A percentile compares a stretch with the other conserved stretches of the same genome.
Conservation (phyloP, 768 basidiomycete genomes). For the Tulasnella sp. region DNA sequence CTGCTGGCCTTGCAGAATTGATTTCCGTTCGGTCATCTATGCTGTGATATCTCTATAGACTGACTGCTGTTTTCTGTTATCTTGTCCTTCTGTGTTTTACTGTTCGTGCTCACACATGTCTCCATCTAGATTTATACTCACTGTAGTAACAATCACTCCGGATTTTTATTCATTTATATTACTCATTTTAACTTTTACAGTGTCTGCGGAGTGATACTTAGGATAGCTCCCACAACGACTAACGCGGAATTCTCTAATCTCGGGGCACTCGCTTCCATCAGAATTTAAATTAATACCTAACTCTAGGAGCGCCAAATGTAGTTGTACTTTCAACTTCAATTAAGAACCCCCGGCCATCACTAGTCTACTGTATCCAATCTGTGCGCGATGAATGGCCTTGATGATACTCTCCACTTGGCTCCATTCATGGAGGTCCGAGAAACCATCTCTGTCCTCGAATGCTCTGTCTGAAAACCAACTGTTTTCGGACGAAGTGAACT, state of each 20-base stretch:
- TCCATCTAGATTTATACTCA: not conserved
- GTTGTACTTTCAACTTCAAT: not conserved
- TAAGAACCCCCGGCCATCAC: not conserved
- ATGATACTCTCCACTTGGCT: not conserved
- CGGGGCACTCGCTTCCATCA: too few relatives aligned
- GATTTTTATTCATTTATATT: not conserved
- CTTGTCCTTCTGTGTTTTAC: not conserved
- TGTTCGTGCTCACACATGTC: too few relatives aligned
- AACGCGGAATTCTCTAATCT: too few relatives aligned
- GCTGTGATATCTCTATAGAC: too few relatives aligned
- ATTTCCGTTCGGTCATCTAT: too few relatives aligned
- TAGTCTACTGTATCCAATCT: not conserved
- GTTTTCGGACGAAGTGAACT: not conserved
- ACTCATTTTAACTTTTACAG: not conserved
- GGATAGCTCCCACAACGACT: too few relatives aligned
- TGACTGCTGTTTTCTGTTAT: not conserved
- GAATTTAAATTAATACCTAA: too few relatives aligned
- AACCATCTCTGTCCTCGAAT: not conserved
- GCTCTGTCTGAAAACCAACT: not conserved
- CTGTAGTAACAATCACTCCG: not conserved
- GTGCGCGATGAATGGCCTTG: not conserved
- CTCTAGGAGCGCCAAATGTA: too few relatives aligned
- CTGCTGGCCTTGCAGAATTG: too few relatives aligned
- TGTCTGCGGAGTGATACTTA: not conserved
- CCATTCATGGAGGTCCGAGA: not conserved